Evolutionary conservation across 805 yeast genomes (phyloP), one percentile per base, ranked within the genome.

Genomic region (Candida caryicola): DNA sequence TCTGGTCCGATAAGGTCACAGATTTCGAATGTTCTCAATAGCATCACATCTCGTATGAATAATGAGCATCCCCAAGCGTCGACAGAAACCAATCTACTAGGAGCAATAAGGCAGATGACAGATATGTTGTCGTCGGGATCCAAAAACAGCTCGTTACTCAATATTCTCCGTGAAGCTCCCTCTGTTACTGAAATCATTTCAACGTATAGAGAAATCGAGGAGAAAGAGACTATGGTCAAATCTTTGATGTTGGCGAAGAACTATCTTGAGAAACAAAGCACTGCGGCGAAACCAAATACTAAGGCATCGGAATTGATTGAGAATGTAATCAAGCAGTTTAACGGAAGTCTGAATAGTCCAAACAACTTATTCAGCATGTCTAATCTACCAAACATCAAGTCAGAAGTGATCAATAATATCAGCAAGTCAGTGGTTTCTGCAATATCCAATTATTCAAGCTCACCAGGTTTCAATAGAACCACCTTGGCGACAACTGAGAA

Each of bases 71-170:
- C 29, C 40, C 45, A 19, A 39, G 47, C 40, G 29, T 49, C 46
- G 8, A 38, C 47, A 7, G 59, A 59, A 34, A 49, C 50, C 12
- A 60, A 61, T 34, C 46, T 67, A 18, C 49, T 64, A 43, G 59
- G 55, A 37, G 69, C 65, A n/a, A 64, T 67, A 28, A 49, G 65
- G 26, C 66, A 62, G 34, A 64, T 66, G 71, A 63, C 71, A 4
- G 57, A 56, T 39, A 57, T 65, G 3, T 51, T 66, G 9, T 36
- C 50, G 5, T 25, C 46, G 4, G 44, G 39, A 2, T 32, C 44
- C 4, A 33, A 34, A 16, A 39, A 41, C 17, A 23, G 35, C 15
- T 23, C 45, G 30, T 45, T 38, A 41, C 40, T 41, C 34, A 40
- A 50, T 23, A 37, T 29, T 32, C 38, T 19, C 30, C 43, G 21